Evolutionary conservation across 148 eudicot species (phyloP).

Genomic region (Nepenthes gracilis): DNA sequence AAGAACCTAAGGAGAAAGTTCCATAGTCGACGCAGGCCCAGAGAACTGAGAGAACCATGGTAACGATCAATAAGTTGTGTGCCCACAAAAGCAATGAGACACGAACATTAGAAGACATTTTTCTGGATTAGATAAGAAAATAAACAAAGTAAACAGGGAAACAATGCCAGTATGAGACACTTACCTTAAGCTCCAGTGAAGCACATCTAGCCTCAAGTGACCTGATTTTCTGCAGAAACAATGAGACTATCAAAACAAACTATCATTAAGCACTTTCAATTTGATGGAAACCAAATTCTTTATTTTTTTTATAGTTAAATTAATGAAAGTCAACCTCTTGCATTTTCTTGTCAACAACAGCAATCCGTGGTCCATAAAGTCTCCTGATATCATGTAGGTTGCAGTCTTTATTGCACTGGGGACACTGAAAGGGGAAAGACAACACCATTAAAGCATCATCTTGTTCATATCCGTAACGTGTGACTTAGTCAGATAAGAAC

Average conservation of each 20-base stretch:
- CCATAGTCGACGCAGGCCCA: no score
- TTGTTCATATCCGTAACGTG: neutral
- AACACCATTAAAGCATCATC: neutral
- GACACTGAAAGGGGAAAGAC: constrained; percentile 12
- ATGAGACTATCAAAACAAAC: neutral
- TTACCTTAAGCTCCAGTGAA: constrained; percentile 14
- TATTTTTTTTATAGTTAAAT: no score
- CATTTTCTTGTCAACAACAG: constrained; percentile 2
- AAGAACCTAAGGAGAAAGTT: no score
- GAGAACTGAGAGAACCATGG: no score
- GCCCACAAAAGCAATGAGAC: no score
- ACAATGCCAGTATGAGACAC: neutral
- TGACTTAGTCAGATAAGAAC: neutral
- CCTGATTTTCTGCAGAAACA: constrained; percentile 13
- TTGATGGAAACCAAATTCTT: neutral
- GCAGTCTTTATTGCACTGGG: constrained; percentile 9
- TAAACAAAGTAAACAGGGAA: neutral
- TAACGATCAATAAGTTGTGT: no score
- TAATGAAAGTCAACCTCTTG: constrained; percentile 4
- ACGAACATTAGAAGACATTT: no score
- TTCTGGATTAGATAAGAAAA: no score
- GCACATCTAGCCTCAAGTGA: constrained; percentile 14
- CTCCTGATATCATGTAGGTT: constrained; percentile 5
- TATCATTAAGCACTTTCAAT: neutral
- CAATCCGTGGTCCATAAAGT: constrained; percentile 7